Evolutionary conservation across 2,329 filamentous ascomycete genomes (phyloP), one percentile per base, ranked within the genome.

Genomic region (Colletotrichum musicola): DNA sequence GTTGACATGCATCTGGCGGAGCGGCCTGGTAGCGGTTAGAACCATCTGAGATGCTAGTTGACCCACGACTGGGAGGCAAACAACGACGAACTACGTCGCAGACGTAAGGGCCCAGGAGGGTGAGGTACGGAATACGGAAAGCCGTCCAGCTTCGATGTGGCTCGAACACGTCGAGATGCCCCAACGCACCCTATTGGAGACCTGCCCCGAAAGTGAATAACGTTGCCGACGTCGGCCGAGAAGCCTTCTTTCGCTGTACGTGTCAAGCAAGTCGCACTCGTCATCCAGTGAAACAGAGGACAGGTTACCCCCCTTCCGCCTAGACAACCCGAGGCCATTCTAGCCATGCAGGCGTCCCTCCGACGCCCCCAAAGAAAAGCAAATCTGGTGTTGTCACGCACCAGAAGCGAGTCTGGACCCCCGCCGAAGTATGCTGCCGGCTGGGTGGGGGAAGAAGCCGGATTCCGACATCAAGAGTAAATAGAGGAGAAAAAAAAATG

Each of bases 11-110:
- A 65, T 51, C 22, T 46, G 38, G 54, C 61, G 61, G 61, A 58
- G 65, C 65, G 65, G 65, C 61, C 65, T 61, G 61, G 54, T 65
- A 59, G 61, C 55, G 65, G 54, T 51, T 65, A 46, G 56, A 54
- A 40, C 20, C 54, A 60, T 54, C 47, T 54, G 40, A 58, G 25
- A 47, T 54, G 61, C 38, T 55, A 14, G 54, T 35, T n/a, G 20
- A 20, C 63, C 30, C 61, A 59, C 54, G 65, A 38, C 54, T 27
- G 18, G 49, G 49, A 44, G 58, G 61, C 65, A 68, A 65, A 59
- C 61, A 30, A 64, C 25, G 5, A 42, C 14, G 12, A 16, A 22
- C 25, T 40, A 63, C 20, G 6, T 63, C 22, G 27, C 20, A 16
- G 9, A 6, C 30, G n/a, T 53, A 25, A 20, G 18, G 20, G 44